phyloP scores from a whole-genome alignment of 2,329 filamentous ascomycete genomes.

The Fusarium brachygibbosum region DNA sequence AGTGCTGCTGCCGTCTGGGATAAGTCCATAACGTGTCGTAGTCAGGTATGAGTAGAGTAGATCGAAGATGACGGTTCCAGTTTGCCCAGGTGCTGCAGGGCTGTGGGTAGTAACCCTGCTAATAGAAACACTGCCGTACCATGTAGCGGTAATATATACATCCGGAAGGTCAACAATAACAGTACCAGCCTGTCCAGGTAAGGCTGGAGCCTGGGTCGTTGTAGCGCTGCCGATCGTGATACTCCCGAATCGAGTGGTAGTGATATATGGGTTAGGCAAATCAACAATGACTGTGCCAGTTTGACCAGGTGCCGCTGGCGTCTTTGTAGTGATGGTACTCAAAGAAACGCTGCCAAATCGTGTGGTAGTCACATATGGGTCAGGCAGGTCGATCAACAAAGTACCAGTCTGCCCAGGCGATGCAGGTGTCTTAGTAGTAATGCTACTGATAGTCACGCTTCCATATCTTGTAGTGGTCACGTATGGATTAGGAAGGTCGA shows the following conservation, averaged over 20 bases:
- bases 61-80: slow-evolving; percentile 1
- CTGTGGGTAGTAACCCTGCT: background rate
- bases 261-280: background rate
- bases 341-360: background rate
- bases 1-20: background rate
- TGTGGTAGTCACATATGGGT: background rate
- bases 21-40: background rate
- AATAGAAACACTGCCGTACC: background rate
- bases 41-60: background rate
- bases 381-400: background rate
- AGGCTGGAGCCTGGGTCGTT: background rate
- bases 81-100: background rate
- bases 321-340: background rate
- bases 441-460: background rate
- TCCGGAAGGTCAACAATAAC: background rate
- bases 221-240: background rate
- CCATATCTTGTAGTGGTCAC: background rate
- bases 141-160: background rate
- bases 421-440: background rate
- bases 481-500: background rate
- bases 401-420: slow-evolving; percentile 4
- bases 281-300: background rate
- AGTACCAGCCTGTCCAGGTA: slow-evolving; percentile 3
- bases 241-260: background rate
- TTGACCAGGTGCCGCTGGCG: background rate